Evolutionary conservation across 208 protist species (phyloP).

Genomic region (Porcisia hertigi): DNA sequence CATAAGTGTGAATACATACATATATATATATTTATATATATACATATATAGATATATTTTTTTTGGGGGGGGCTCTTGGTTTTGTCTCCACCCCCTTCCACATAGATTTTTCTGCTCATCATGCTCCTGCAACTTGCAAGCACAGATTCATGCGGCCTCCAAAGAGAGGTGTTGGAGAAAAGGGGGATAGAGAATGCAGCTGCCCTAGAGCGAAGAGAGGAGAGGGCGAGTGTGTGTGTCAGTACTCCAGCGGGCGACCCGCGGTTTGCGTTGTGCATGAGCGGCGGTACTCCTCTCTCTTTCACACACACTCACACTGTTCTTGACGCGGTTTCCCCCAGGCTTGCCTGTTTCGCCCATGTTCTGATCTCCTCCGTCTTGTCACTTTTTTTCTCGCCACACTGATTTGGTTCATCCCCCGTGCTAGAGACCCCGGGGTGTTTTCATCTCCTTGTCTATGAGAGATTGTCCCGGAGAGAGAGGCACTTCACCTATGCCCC

Average conservation of each 20-base stretch:
- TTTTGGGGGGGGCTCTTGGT: neutral
- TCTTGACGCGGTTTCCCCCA: neutral
- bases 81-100: no score
- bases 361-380: neutral
- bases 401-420: neutral
- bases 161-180: no score
- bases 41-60: no score
- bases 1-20: no score
- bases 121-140: neutral
- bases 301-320: no score
- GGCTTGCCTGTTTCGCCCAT: no score
- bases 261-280: neutral
- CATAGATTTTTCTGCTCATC: neutral
- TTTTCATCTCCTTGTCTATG: neutral
- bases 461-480: neutral
- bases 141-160: neutral
- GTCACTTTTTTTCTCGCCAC: no score
- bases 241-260: neutral
- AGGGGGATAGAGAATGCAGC: neutral
- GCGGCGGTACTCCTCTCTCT: neutral
- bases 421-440: neutral
- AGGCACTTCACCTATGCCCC: neutral
- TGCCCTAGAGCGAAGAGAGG: neutral
- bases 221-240: neutral
- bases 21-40: no score